Percentiles rank a stretch among this genome's conserved stretches.
phyloP scores from a whole-genome alignment of 2,329 filamentous ascomycete genomes.

The Teratosphaeria nubilosa region DNA sequence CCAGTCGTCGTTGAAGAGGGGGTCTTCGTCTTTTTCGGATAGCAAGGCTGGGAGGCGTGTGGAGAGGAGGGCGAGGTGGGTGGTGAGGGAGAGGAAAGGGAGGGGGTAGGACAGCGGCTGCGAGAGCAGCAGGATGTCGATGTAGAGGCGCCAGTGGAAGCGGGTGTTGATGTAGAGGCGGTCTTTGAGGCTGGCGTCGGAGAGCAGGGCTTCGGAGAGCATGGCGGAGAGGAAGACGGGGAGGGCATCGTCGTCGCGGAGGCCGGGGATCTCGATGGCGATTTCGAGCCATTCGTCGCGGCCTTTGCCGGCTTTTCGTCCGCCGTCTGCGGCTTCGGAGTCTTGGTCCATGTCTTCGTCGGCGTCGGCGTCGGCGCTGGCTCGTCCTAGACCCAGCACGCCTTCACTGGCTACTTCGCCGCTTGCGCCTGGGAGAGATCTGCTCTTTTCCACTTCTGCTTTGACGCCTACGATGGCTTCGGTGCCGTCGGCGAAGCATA shows the following conservation, averaged over 20 bases:
- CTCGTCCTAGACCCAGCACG: constrained; percentile 7
- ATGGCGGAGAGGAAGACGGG: constrained; percentile 82
- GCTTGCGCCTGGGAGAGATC: constrained; percentile 7
- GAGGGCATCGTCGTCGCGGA: constrained; percentile 80
- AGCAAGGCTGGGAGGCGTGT: constrained; percentile 75
- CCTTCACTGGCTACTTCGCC: constrained; percentile 2
- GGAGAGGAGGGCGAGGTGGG: constrained; percentile 82
- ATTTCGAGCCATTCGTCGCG: constrained; percentile 76
- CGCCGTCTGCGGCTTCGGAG: constrained; percentile 20
- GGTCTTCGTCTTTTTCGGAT: constrained; percentile 88
- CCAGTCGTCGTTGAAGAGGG: constrained; percentile 98
- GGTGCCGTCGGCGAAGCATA: constrained; percentile 90
- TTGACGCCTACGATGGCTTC: constrained; percentile 95
- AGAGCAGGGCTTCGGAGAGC: constrained; percentile 76
- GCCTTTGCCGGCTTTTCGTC: constrained; percentile 26
- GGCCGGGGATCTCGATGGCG: constrained; percentile 81
- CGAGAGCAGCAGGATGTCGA: constrained; percentile 59
- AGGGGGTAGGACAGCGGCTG: constrained; percentile 78
- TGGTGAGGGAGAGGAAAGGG: constrained; percentile 82
- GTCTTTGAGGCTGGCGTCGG: constrained; percentile 55
- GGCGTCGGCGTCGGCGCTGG: constrained; percentile 9
- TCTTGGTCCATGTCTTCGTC: constrained; percentile 25
- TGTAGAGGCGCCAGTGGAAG: constrained; percentile 93
- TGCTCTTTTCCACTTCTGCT: constrained; percentile 73
- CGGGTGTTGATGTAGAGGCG: constrained; percentile 77